Base-by-base conservation (phyloP, 805 yeast genomes). In the Wickerhamomyces subpelliculosus region DNA sequence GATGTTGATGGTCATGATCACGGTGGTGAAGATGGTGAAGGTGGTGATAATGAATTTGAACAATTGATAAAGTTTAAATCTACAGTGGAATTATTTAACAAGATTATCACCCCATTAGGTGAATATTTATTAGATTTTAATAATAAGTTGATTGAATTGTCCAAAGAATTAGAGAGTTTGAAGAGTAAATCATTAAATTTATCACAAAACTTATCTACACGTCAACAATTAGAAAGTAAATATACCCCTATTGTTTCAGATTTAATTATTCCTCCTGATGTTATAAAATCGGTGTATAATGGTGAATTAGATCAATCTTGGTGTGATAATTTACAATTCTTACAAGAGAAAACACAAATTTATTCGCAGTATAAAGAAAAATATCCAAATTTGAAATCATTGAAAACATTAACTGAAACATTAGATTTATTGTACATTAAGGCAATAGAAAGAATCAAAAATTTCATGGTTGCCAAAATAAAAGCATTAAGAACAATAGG, bases 1-100 rank as follows among this genome's bases (percentile, higher is more conserved):
- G 94, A 90, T 34, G 96, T 87, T 41, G 95, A 89, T 52, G 98
- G 98, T 38, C 70, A 81, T 51, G 76, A 84, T n/a, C 89, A 84
- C 9, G 23, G 9, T 21, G 23, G 23, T 21, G 23, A 6, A 7
- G 23, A 21, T 21, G 23, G 23, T 21, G 23, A 6, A 7, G 23
- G 9, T 21, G 23, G 23, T 21, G 23, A 6, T 21, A 9, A 21
- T 21, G 23, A 9, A 21, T 21, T 9, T 9, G 9, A 21, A 21
- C 9, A 21, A 21, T 7, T 21, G 6, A 6, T 9, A 21, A 21
- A 21, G 23, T 21, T 21, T 21, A 6, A 21, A 21, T 21, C 8
- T 21, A 7, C 23, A 21, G 44, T 54, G 14, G 35, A 43, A 5
- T 33, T 40, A 16, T 43, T 65, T n/a, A 50, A 56, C 12, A 38